Evolutionary conservation across 208 protist genomes (phyloP), one percentile per base, ranked within the genome.

Genomic region (Trypanosoma rangeli): DNA sequence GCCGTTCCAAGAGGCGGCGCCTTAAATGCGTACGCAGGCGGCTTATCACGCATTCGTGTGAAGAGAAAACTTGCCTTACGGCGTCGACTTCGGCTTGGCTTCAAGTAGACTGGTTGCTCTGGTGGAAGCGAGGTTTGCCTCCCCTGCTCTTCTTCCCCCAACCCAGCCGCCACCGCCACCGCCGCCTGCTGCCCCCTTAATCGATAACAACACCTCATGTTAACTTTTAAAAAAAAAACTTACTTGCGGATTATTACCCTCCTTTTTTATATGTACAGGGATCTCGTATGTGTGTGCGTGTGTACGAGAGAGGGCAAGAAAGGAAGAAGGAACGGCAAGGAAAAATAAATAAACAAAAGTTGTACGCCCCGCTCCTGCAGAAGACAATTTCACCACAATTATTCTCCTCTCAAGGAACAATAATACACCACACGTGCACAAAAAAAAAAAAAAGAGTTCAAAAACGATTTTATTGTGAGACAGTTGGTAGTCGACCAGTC

Each of bases 51-150:
- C 87, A 94, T 93, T 10, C 87, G 85, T 0, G 86, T 77, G 26
- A 94, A 85, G 44, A 87, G 85, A 68, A 94, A 91, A 70, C 85
- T 93, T 5, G 92, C 53, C 61, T 89, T 87, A 18, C 89, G 83
- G n/a, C 68, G 64, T 15, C 79, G 69, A 42, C 85, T 87, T 55
- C 75, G 76, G 28, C 82, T 87, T 1, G 80, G 85, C 66, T 94
- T 94, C 64, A 94, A 68, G 55, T 89, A 87, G 31, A 94, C 81
- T 9, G 79, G 70, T 35, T 79, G 74, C 15, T 82, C 74, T 24
- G 60, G 28, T 31, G 31, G 26, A 39, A 62, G 48, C 15, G 55
- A 37, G 8, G 42, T 1, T 46, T 16, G 42, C 42, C 13, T 46
- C 42, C 29, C 3, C 57, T 46, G 37, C 42, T 64, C 37, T 16